Percentiles rank a stretch among this genome's conserved stretches.
Evolutionary conservation across 2,329 filamentous ascomycete genomes (phyloP).

Genomic region (Calonectria pseudoturangicola): DNA sequence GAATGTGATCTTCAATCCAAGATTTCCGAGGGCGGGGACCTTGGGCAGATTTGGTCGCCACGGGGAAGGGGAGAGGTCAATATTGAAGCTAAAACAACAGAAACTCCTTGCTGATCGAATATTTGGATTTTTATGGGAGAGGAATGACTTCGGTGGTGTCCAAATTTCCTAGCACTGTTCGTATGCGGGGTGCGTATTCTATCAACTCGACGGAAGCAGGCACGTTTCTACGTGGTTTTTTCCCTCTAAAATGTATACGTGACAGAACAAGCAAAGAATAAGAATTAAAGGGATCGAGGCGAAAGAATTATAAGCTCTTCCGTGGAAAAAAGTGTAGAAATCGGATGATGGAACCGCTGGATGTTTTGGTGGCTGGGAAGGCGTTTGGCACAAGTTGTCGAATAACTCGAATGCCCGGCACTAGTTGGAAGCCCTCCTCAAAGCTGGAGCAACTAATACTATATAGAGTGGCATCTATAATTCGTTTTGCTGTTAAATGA

Average conservation of each 20-base stretch:
- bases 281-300: constrained; percentile 52
- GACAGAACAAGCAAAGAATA: constrained; percentile 52
- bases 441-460: not conserved
- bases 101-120: not conserved
- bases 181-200: constrained; percentile 57
- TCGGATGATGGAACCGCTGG: constrained; percentile 38
- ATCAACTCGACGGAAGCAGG: constrained; percentile 62
- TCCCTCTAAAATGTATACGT: constrained; percentile 38
- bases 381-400: not conserved
- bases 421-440: not conserved
- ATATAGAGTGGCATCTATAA: not conserved
- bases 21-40: too few species aligned
- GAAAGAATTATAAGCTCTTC: constrained; percentile 45
- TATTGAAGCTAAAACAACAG: too few species aligned
- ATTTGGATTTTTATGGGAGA: not conserved
- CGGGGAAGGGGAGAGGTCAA: too few species aligned
- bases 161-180: constrained; percentile 46
- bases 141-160: constrained; percentile 44
- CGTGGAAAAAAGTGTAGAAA: constrained; percentile 48
- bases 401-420: not conserved
- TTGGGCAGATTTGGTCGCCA: too few species aligned
- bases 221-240: constrained; percentile 50
- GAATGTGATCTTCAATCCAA: too few species aligned
- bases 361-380: not conserved
- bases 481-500: too few species aligned